Base-by-base conservation (phyloP, 2,329 filamentous ascomycete genomes). In the Trichoderma guizhouense region DNA sequence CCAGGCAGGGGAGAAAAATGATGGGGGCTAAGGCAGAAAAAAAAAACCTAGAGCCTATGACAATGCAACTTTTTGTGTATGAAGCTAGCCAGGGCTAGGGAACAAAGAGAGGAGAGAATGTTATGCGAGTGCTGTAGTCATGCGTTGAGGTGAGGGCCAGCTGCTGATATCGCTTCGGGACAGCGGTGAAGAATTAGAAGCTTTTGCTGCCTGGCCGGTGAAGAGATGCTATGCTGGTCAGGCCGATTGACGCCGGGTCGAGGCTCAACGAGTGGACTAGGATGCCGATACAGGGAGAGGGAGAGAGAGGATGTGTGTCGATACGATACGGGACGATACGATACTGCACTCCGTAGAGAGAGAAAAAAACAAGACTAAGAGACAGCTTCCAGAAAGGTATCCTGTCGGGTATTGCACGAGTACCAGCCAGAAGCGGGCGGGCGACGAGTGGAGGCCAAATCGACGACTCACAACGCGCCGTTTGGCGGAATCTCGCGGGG, bases 1-100 rank as follows among this genome's bases (percentile, higher is more conserved):
- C 78, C 77, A 74, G 77, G 78, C 78, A 75, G 78, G 76, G 74
- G 43, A 60, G n/a, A 24, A 53, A 11, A 71, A 69, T 58, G 39
- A 68, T 51, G 36, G 1, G 61, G 64, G 55, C 28, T 24, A 60
- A 34, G 39, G 28, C 18, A 32, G n/a, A 21, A 61, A 69, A 61
- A 24, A 24, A 53, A 34, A 32, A 14, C 34, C 51, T 36, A 51
- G 36, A 21, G 36, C 66, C 57, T 36, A 36, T 58, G 51, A 21
- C 32, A 47, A 51, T 62, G 66, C 36, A 47, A 18, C 53, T 24
- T 58, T 55, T 30, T 55, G 64, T 43, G 51, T 36, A 53, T 30
- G 51, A 65, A 34, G 9, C 47, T 57, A 51, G 18, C 39, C 34
- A 51, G 51, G 65, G 64, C 57, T 34, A 34, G 43, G 28, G 28